A percentile compares a stretch with the other conserved stretches of the same genome.
Evolutionary conservation across 148 eudicot species (phyloP).

Genomic region (Salicornia ramosissima): DNA sequence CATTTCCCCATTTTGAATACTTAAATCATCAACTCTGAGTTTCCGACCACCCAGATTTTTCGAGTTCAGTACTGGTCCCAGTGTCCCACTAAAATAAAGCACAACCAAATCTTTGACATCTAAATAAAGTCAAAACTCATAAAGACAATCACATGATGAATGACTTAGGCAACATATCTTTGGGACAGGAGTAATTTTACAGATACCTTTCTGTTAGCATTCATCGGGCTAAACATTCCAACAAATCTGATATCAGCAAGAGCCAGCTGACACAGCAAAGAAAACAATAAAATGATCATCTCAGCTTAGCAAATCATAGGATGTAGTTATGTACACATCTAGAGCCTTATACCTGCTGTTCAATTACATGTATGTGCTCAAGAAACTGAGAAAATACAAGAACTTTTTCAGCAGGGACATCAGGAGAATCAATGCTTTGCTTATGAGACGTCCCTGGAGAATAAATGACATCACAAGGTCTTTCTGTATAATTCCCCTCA

Average conservation of each 20-base stretch:
- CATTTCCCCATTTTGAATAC: neutral
- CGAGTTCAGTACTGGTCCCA: no score
- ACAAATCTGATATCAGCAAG: slow-evolving; percentile 66
- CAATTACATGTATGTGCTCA: slow-evolving; percentile 90
- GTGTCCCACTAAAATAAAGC: neutral
- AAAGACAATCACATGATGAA: neutral
- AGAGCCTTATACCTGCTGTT: slow-evolving; percentile 63
- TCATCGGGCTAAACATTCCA: slow-evolving; percentile 87
- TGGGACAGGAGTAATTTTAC: slow-evolving; percentile 4
- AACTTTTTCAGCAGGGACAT: slow-evolving; percentile 52
- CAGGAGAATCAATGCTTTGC: slow-evolving; percentile 26
- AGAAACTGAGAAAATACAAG: slow-evolving; percentile 96
- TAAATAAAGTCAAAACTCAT: neutral
- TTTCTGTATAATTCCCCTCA: slow-evolving; percentile 24
- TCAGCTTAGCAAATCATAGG: neutral
- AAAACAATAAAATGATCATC: neutral
- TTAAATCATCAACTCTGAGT: no score
- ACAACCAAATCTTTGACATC: neutral
- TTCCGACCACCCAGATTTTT: no score
- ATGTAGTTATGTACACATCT: neutral
- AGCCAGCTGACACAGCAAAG: slow-evolving; percentile 49
- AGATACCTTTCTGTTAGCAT: slow-evolving; percentile 58
- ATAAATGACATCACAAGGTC: slow-evolving; percentile 20
- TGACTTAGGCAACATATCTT: neutral
- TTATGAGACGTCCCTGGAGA: slow-evolving; percentile 19